A percentile compares a stretch with the other conserved stretches of the same genome.
Conservation (phyloP, 202 grass and related monocot species). For the Dendrocalamus latiflorus region DNA sequence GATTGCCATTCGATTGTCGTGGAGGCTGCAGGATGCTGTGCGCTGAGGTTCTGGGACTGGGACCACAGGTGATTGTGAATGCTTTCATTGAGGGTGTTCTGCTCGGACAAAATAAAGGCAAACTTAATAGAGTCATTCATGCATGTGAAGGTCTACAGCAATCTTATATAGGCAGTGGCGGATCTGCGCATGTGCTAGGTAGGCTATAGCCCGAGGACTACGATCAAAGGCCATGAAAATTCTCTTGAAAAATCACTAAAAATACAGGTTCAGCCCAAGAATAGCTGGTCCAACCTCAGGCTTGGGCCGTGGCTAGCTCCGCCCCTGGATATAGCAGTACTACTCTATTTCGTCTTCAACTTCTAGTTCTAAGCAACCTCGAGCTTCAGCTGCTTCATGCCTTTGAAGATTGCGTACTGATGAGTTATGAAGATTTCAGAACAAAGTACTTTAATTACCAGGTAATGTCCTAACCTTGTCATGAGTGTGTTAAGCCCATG, state of each 20-base stretch:
- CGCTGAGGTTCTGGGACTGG: constrained; percentile 46
- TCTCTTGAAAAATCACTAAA: too few relatives aligned
- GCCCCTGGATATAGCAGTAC: background rate
- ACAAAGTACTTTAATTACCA: background rate
- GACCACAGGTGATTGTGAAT: constrained; percentile 45
- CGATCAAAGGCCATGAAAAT: too few relatives aligned
- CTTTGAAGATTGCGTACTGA: background rate
- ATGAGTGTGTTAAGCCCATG: background rate
- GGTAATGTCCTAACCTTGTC: background rate
- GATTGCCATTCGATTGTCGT: constrained; percentile 75
- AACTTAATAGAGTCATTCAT: background rate
- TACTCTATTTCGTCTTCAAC: background rate
- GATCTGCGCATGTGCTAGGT: too few relatives aligned
- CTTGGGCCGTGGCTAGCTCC: too few relatives aligned
- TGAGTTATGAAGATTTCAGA: background rate
- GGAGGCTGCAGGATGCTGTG: constrained; percentile 42
- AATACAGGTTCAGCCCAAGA: too few relatives aligned
- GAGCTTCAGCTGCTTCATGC: background rate
- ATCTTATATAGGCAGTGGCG: too few relatives aligned
- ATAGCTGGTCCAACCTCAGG: too few relatives aligned
- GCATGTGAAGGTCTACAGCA: background rate
- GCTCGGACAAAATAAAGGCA: constrained; percentile 16
- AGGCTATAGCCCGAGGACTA: too few relatives aligned
- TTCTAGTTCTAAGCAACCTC: background rate
- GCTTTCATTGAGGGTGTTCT: constrained; percentile 56